Evolutionary conservation across 116 monocot genomes (phyloP), one percentile per base, ranked within the genome.

Genomic region (Posidonia oceanica): DNA sequence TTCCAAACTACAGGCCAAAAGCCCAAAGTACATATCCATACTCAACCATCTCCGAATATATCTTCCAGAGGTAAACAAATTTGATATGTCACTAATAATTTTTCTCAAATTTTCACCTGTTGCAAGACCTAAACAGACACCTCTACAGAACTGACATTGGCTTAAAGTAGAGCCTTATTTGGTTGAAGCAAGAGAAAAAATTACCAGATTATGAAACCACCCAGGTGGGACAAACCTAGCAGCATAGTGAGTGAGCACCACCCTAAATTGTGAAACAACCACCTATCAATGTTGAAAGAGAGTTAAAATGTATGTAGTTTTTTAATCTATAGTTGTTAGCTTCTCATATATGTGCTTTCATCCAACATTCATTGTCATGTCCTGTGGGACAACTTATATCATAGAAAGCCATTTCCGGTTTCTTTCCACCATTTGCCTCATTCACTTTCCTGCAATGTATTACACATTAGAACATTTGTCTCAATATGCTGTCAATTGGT

Each of bases 31-130:
- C 68, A 87, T 91, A 71, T 97, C 91, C 67, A 65, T 97, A 37
- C 92, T 97, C 54, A 91, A 89, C 64, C 96, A 91, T 84, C 83
- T 97, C 64, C 83, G 89, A 4, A 87, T 97, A 64, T 91, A 87
- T 68, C 83, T 97, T 68, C 96, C 96, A 59, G 89, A 97, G 96
- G 96, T 97, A 84, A 81, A 66, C 63, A 20, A 52, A 8, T 53
- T 69, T 39, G 52, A 52, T 14, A 44, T 12, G 8, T 20, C 54
- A 23, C 36, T 18, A 3, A 10, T 61, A 61, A 29, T 6, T 8
- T 42, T 65, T 15, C 23, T 63, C 22, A 4, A 63, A 36, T 29
- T 63, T 36, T 36, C 63, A 37, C 13, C 58, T 58, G 7, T 20
- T 58, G 18, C 58, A n/a, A n/a, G 58, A 10, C 7, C 21, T 2